Conservation (phyloP, 116 monocot species). For the Phalaenopsis hybrid region DNA sequence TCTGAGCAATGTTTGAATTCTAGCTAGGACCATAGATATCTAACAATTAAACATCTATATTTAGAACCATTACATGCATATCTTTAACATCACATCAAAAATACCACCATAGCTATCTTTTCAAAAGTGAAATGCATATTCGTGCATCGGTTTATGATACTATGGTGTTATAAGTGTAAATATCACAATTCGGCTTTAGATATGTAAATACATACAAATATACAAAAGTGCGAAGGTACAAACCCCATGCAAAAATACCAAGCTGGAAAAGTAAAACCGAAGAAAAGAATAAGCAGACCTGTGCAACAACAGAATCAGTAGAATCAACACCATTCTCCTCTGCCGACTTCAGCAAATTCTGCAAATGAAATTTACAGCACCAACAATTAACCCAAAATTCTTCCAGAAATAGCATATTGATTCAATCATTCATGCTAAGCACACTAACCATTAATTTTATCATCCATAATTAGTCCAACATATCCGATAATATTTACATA, state of each 20-base stretch:
- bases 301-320: slow-evolving; percentile 38
- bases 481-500: too few species aligned
- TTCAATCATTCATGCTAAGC: background rate
- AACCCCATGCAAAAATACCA: background rate
- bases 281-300: slow-evolving; percentile 31
- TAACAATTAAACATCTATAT: too few species aligned
- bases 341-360: slow-evolving; percentile 41
- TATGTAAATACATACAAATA: too few species aligned
- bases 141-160: too few species aligned
- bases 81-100: too few species aligned
- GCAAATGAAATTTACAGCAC: background rate
- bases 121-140: too few species aligned
- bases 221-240: background rate
- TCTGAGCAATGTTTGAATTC: too few species aligned
- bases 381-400: background rate
- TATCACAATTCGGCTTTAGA: too few species aligned
- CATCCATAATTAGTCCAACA: background rate
- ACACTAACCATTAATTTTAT: background rate
- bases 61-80: too few species aligned
- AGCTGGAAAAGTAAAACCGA: background rate
- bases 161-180: too few species aligned
- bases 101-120: too few species aligned
- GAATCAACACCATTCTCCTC: slow-evolving; percentile 35
- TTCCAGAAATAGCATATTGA: background rate
- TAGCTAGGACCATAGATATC: too few species aligned